Percentiles rank a stretch among this genome's conserved stretches.
phyloP scores from a whole-genome alignment of 1,284 basidiomycete species.

The Cystobasidium sp. region DNA sequence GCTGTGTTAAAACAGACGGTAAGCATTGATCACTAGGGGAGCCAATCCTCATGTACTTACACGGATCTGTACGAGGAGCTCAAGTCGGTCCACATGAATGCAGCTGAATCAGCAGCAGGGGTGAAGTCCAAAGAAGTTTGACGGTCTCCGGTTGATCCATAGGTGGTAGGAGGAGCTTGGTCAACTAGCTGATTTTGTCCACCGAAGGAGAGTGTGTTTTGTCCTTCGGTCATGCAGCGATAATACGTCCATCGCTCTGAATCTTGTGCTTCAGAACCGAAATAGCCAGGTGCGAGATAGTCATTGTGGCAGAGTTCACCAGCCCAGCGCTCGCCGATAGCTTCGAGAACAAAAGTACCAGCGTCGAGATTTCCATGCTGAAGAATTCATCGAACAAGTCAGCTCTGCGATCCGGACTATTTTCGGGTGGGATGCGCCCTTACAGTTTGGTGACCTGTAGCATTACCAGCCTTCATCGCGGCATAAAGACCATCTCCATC shows the following conservation, averaged over 20 bases:
- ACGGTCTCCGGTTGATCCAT: constrained; percentile 66
- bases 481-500: constrained; percentile 80
- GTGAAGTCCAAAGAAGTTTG: constrained; percentile 74
- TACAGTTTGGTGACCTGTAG: constrained; percentile 60
- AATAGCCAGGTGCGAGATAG: constrained; percentile 44
- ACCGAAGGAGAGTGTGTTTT: constrained; percentile 88
- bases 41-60: background rate
- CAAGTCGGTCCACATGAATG: constrained; percentile 81
- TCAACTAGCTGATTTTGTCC: constrained; percentile 78
- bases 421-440: background rate
- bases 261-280: constrained; percentile 61
- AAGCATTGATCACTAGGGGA: too few relatives aligned
- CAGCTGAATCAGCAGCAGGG: constrained; percentile 72
- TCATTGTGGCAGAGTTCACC: constrained; percentile 60
- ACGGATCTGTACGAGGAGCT: constrained; percentile 71
- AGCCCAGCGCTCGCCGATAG: constrained; percentile 90
- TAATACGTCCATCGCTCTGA: constrained; percentile 85
- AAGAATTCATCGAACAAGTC: constrained; percentile 25
- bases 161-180: constrained; percentile 65
- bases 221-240: constrained; percentile 87
- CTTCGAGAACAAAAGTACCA: constrained; percentile 88
- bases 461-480: constrained; percentile 82
- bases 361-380: constrained; percentile 51
- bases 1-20: constrained; percentile 42
- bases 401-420: background rate